Base-by-base conservation (phyloP, 75 land plant genomes). In the Sequoiadendron giganteum region DNA sequence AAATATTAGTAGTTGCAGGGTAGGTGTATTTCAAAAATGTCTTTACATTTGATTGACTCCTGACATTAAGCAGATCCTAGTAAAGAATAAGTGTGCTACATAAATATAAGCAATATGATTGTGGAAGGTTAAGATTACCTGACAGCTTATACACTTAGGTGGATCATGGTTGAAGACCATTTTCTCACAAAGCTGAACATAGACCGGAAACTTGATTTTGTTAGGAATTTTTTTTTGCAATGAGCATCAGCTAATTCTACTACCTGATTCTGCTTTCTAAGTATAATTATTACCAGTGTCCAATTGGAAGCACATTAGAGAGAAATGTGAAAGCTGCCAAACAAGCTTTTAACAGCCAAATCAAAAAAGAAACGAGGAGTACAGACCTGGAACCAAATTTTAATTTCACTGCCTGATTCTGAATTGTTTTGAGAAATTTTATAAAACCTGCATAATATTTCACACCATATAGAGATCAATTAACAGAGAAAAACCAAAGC, bases 321-420 rank as follows among this genome's bases (percentile, higher is more conserved):
- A 45, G 28, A 28, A 81, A 81, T n/a, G 25, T 40, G 18, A 36
- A 72, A 39, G 15, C 45, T 79, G 81, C 5, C 34, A 86, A 86
- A 36, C 14, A 86, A 39, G 49, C 85, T n/a, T 45, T 52, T 6
- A 61, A 85, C 0, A 68, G 42, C 48, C 28, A 55, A 88, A 75
- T 25, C 79, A 81, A 83, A 85, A 72, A 52, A 86, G 85, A 43
- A 88, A 92, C 47, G 42, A 65, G 89, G 36, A 84, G 88, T 86
- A 91, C 99, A 87, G 90, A 97, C 99, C 99, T 97, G 99, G 92
- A 96, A 97, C 99, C 96, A 97, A 80, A 95, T 90, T 72, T 87
- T 85, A 25, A 93, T 92, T 86, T 86, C 93, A 87, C 91, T 92
- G 30, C 42, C 94, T 42, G 87, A 87, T 42, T 65, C 86, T 2